Evolutionary conservation across 148 eudicot species (phyloP), one percentile per base, ranked within the genome.

Genomic region (Polygonum aviculare): DNA sequence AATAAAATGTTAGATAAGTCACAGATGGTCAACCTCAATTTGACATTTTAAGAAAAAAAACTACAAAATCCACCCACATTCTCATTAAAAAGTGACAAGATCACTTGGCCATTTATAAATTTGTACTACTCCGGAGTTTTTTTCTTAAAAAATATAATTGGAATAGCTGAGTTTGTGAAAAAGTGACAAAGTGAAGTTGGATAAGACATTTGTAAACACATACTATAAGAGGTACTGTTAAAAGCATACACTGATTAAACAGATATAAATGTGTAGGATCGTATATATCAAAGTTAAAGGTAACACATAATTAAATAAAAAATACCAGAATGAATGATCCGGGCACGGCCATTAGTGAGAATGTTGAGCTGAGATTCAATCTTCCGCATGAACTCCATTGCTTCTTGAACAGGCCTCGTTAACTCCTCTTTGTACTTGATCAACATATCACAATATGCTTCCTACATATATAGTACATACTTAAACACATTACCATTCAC

Each of bases 371-470:
- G 98, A 6, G 92, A 75, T 85, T 94, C 98, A 22, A 92, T 87
- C 73, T 85, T 79, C 49, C 89, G 78, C 96, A 94, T 90, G 89
- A 94, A 94, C 16, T 94, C 98, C 93, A 88, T 92, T 21, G 98
- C 98, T 81, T 94, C 98, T 81, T 90, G 92, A 3, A 94, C 85
- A 3, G 98, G 98, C 81, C 94, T 86, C 31, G 94, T 83, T 26
- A 94, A 75, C 76, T 94, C 98, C 78, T 92, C 96, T 35, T 90
- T 79, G 59, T 94, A 94, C 78, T 94, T 94, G 67, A 89, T 91
- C 79, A 94, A 82, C 98, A 94, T 94, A 77, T 92, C 90, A 77
- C 83, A 94, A 77, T 94, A 94, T 40, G 98, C 98, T 85, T 94
- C 98, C 98, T 94, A 41, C 55, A 54, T 47, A 14, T n/a, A 75